Base-by-base conservation (phyloP, 257 asterid genomes). In the Plantago ovata region DNA sequence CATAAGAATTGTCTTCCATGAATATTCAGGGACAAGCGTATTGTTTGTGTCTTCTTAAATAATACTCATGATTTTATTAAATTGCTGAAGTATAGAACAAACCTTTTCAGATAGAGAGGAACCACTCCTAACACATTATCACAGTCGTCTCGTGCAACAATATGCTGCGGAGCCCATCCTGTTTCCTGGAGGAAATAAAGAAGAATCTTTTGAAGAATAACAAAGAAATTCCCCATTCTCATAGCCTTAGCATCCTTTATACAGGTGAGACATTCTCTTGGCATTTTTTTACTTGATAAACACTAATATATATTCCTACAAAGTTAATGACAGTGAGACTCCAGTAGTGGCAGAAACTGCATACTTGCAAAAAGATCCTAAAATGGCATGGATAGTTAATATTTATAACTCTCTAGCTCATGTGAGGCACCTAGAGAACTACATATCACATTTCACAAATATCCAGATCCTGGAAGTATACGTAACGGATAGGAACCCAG, bases 91-190 rank as follows among this genome's bases (percentile, higher is more conserved):
- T 20, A 54, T 12, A 48, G 56, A 38, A 72, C 62, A 72, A 65
- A 85, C 97, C 98, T 92, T 82, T 92, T 92, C 58, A 92, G 91
- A 64, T 92, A 92, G 68, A 92, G 94, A 42, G 97, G 98, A 76
- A 92, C 72, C 58, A 84, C 96, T 53, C 97, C 97, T 69, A 92
- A 77, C 72, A 88, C 60, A 61, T 76, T 79, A 72, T 67, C 38
- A 53, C 67, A 12, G 72, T 76, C 91, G 61, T 88, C 97, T 71
- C 68, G 72, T 23, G 95, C 96, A 71, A 92, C 62, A 36, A 92
- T 75, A 71, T 92, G 98, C 62, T 84, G 95, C 13, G 98, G 94
- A 49, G 69, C 67, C 98, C 98, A 92, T 70, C 98, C 98, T 64
- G 86, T 88, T 71, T 79, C 92, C 98, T 92, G 86, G 61, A 76